These are phyloP conservation scores for Paramecium sexaurelia DNA, from an alignment of 73 alveolate genomes.

Conservation along the genomic window DNA sequence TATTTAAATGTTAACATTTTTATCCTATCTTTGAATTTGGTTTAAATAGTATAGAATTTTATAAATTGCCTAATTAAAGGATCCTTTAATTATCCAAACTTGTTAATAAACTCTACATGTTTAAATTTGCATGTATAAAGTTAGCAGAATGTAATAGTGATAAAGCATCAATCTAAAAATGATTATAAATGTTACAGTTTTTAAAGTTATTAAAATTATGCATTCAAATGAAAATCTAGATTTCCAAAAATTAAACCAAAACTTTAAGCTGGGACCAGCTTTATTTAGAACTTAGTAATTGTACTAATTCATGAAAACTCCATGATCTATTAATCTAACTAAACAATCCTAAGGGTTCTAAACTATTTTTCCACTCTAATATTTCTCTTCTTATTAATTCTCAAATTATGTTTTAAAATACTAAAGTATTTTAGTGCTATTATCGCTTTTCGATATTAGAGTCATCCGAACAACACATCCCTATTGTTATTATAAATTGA, in stretches of 20 bases:
- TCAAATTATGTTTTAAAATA: neutral
- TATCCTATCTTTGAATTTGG: neutral
- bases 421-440: conserved; percentile 1
- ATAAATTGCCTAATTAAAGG: neutral
- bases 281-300: neutral
- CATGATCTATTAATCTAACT: neutral
- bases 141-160: neutral
- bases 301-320: neutral
- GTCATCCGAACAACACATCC: conserved; percentile 21
- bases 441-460: neutral
- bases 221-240: neutral
- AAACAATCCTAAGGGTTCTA: neutral
- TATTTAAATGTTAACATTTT: neutral
- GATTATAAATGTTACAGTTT: neutral
- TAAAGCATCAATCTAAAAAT: neutral
- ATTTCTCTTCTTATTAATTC: neutral
- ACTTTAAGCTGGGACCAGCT: neutral
- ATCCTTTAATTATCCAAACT: neutral
- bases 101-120: neutral
- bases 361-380: conserved; percentile 2
- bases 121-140: conserved; percentile 1
- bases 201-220: neutral
- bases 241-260: neutral
- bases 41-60: neutral
- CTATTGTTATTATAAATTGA: neutral